A percentile compares a stretch with the other conserved stretches of the same genome.
phyloP scores from a whole-genome alignment of 1,139 yeast species.

The Candida labiduridarum region DNA sequence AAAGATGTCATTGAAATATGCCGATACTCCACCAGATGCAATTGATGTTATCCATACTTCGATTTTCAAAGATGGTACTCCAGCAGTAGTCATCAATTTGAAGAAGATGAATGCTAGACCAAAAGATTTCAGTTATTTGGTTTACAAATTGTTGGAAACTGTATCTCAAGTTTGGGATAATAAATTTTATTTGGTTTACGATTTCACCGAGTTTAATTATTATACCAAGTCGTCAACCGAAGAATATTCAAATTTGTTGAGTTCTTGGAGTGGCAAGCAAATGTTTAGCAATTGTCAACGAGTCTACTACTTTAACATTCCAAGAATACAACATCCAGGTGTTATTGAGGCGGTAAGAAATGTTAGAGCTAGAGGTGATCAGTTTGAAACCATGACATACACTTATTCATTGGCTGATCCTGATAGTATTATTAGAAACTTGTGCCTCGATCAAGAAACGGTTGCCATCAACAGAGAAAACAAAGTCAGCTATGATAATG shows the following conservation, averaged over 20 bases:
- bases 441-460: constrained; percentile 51
- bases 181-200: constrained; percentile 63
- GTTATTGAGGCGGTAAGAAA: constrained; percentile 29
- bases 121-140: constrained; percentile 56
- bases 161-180: constrained; percentile 76
- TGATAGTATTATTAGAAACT: constrained; percentile 46
- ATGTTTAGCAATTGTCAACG: constrained; percentile 57
- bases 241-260: constrained; percentile 37
- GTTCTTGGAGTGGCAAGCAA: constrained; percentile 48
- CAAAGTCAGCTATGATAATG: constrained; percentile 62
- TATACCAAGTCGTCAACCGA: constrained; percentile 9
- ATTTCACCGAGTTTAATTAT: constrained; percentile 62
- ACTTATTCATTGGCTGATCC: constrained; percentile 52
- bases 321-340: constrained; percentile 40
- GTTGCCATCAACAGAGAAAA: constrained; percentile 50
- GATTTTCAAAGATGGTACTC: constrained; percentile 72
- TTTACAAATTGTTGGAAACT: constrained; percentile 66
- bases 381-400: constrained; percentile 26
- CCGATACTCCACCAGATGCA: constrained; percentile 44
- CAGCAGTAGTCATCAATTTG: constrained; percentile 61
- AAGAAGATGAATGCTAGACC: constrained; percentile 42
- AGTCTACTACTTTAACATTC: constrained; percentile 64
- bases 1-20: constrained; percentile 59
- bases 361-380: constrained; percentile 18
- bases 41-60: constrained; percentile 60